Conservation (phyloP, 495 filamentous ascomycete genomes). For the Diplogelasinospora grovesii region DNA sequence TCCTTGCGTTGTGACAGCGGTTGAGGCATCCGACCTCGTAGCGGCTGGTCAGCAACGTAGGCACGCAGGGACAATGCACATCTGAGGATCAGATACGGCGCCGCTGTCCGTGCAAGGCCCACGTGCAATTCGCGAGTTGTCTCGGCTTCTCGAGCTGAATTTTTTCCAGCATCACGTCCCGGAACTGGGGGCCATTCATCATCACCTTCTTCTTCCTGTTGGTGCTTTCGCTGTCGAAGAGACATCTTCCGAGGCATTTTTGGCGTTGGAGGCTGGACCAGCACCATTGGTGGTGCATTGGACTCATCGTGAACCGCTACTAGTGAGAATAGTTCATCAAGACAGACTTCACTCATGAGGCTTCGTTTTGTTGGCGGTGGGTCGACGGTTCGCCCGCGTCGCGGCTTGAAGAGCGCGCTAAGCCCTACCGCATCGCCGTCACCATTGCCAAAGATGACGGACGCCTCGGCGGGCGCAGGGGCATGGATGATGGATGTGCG, state of each 20-base stretch:
- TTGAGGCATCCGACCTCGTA: slow-evolving; percentile 88
- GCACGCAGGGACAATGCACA: slow-evolving; percentile 69
- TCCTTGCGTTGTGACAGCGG: slow-evolving; percentile 75
- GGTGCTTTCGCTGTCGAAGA: background rate
- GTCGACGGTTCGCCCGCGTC: slow-evolving; percentile 65
- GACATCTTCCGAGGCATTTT: slow-evolving; percentile 6
- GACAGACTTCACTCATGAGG: slow-evolving; percentile 70
- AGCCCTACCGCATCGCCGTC: slow-evolving; percentile 46
- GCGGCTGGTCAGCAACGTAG: slow-evolving; percentile 87
- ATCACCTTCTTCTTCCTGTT: slow-evolving; percentile 2
- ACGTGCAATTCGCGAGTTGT: slow-evolving; percentile 32
- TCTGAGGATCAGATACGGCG: slow-evolving; percentile 79
- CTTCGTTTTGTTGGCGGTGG: slow-evolving; percentile 55
- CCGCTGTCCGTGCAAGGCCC: slow-evolving; percentile 65
- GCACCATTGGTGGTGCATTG: slow-evolving; percentile 19
- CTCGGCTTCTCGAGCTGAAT: slow-evolving; percentile 17
- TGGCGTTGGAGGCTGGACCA: slow-evolving; percentile 23
- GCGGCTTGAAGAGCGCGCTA: slow-evolving; percentile 54
- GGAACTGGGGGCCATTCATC: background rate
- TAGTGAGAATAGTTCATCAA: slow-evolving; percentile 76
- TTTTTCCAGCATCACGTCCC: no score
- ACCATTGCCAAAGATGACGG: slow-evolving; percentile 33
- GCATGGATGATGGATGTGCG: slow-evolving; percentile 73
- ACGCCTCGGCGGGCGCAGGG: slow-evolving; percentile 57
- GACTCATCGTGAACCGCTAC: slow-evolving; percentile 42